Percentiles rank a stretch among this genome's conserved stretches.
Evolutionary conservation across 768 basidiomycete species (phyloP).

Genomic region (Calocybe indica): DNA sequence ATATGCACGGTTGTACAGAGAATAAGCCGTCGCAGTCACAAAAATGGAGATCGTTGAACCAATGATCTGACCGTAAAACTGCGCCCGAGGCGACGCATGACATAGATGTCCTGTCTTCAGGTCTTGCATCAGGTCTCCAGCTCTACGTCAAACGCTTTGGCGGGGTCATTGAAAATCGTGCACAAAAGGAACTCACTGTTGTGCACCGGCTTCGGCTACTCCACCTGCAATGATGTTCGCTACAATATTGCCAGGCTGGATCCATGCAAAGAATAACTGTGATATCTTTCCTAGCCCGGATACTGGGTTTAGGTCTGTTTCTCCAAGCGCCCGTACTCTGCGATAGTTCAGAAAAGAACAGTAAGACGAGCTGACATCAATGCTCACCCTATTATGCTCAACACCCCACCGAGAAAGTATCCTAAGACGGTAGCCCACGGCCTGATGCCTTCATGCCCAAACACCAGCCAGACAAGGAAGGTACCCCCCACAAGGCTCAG

Average conservation of each 20-base stretch:
- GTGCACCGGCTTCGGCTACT: slow-evolving; percentile 93
- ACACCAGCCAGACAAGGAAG: slow-evolving; percentile 79
- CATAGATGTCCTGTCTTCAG: slow-evolving; percentile 95
- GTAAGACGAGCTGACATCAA: neutral
- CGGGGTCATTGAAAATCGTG: slow-evolving; percentile 2
- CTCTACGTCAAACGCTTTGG: slow-evolving; percentile 35
- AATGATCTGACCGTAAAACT: slow-evolving; percentile 91
- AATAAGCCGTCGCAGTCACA: slow-evolving; percentile 84
- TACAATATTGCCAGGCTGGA: slow-evolving; percentile 93
- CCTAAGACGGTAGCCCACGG: slow-evolving; percentile 93
- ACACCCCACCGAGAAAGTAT: slow-evolving; percentile 72
- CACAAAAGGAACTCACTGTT: slow-evolving; percentile 46
- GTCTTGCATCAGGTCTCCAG: slow-evolving; percentile 98
- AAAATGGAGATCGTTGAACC: slow-evolving; percentile 86
- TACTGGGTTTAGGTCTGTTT: slow-evolving; percentile 92
- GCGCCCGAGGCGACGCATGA: slow-evolving; percentile 85
- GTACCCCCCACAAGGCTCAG: slow-evolving; percentile 66
- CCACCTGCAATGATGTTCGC: slow-evolving; percentile 97
- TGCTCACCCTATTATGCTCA: slow-evolving; percentile 82
- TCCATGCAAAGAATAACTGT: slow-evolving; percentile 89
- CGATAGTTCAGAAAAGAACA: neutral
- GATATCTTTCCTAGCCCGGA: slow-evolving; percentile 93
- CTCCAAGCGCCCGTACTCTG: slow-evolving; percentile 90
- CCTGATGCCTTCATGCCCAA: slow-evolving; percentile 87
- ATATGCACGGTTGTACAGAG: slow-evolving; percentile 83